A percentile compares a stretch with the other conserved stretches of the same genome.
phyloP scores from a whole-genome alignment of 768 basidiomycete species.

The Collybia sordida region DNA sequence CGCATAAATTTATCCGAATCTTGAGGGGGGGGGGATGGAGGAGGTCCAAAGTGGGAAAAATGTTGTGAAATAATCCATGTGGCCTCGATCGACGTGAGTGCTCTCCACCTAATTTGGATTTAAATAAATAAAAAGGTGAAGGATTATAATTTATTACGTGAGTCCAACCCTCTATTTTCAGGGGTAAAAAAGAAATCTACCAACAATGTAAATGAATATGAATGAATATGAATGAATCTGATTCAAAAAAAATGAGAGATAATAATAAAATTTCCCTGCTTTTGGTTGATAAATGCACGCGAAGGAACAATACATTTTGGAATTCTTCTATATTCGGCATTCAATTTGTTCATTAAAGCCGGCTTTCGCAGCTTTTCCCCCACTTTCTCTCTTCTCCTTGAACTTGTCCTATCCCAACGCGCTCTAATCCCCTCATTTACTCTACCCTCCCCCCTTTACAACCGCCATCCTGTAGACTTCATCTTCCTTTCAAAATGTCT shows the following conservation, averaged over 20 bases:
- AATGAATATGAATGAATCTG: too few relatives aligned
- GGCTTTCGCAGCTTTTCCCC: conserved; percentile 61
- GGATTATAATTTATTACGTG: too few relatives aligned
- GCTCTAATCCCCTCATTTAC: conserved; percentile 24
- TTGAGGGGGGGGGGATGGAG: too few relatives aligned
- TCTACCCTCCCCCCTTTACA: conserved; percentile 21
- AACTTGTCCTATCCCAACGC: conserved; percentile 33
- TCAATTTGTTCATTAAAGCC: conserved; percentile 78
- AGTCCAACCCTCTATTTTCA: conserved; percentile 55
- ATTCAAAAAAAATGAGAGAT: too few relatives aligned
- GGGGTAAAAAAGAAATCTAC: conserved; percentile 54
- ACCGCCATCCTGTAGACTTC: conserved; percentile 26
- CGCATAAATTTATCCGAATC: too few relatives aligned
- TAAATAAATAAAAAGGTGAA: too few relatives aligned
- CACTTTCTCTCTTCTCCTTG: conserved; percentile 50
- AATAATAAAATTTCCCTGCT: conserved; percentile 61
- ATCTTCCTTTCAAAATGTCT: conserved; percentile 49
- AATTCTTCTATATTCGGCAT: conserved; percentile 69
- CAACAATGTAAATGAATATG: conserved; percentile 51
- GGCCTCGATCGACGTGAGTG: conserved; percentile 27
- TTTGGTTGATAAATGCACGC: conserved; percentile 61
- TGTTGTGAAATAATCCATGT: conserved; percentile 23
- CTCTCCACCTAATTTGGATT: conserved; percentile 34
- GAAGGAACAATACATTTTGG: conserved; percentile 68
- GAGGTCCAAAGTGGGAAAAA: conserved; percentile 10